Conservation (phyloP, 2,329 filamentous ascomycete genomes). For the Phyllosticta citriasiana region DNA sequence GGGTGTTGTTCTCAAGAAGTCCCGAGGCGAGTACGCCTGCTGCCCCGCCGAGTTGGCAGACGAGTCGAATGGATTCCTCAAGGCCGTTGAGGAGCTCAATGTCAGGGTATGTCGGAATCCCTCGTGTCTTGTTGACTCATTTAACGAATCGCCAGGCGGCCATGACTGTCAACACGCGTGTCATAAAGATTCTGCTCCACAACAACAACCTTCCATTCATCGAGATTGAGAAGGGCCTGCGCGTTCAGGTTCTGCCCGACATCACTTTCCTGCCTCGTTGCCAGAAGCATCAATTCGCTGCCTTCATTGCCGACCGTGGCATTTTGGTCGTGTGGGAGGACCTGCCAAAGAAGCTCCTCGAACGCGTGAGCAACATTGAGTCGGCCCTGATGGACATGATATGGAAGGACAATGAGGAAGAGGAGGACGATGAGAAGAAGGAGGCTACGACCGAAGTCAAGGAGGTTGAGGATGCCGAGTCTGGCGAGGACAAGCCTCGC, state of each 20-base stretch:
- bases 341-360: conserved; percentile 45
- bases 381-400: conserved; percentile 47
- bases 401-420: conserved; percentile 37
- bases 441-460: conserved; percentile 24
- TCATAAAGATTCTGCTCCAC: conserved; percentile 52
- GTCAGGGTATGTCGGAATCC: conserved; percentile 36
- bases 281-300: conserved; percentile 57
- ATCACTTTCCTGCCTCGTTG: conserved; percentile 48
- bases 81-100: conserved; percentile 41
- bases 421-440: conserved; percentile 34
- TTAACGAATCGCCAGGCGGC: conserved; percentile 41
- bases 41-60: conserved; percentile 38
- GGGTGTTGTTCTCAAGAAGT: conserved; percentile 47
- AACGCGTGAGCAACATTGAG: conserved; percentile 44
- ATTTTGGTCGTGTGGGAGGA: conserved; percentile 57
- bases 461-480: conserved; percentile 31
- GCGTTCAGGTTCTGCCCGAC: conserved; percentile 51
- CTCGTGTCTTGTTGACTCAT: conserved; percentile 1
- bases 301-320: conserved; percentile 49
- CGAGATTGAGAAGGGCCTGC: conserved; percentile 47
- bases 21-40: conserved; percentile 41
- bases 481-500: conserved; percentile 34
- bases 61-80: conserved; percentile 40
- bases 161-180: conserved; percentile 57
- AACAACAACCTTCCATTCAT: conserved; percentile 44